phyloP scores from a whole-genome alignment of 1,284 basidiomycete genomes.

The Ustilago nuda region DNA sequence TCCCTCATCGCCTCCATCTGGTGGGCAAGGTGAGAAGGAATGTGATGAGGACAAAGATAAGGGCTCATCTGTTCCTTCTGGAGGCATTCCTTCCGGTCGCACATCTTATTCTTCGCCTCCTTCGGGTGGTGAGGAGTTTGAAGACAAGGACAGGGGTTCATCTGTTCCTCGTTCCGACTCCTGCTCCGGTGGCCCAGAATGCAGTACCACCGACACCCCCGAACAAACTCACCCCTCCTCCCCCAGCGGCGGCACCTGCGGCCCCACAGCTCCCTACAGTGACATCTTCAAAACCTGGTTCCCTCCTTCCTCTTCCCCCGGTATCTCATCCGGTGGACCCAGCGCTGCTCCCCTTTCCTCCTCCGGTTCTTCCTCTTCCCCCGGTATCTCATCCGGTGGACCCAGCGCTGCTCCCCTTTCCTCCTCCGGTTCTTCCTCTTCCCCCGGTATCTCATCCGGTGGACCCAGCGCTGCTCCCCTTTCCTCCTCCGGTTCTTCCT shows the following conservation, averaged over 20 bases:
- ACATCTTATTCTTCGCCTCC: neutral
- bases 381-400: neutral
- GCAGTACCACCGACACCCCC: neutral
- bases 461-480: constrained; percentile 2
- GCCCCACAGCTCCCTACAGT: constrained; percentile 13
- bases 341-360: neutral
- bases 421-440: constrained; percentile 8
- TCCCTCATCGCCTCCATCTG: neutral
- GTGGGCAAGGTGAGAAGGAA: constrained; percentile 1
- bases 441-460: constrained; percentile 17
- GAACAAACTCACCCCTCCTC: neutral
- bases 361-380: no score
- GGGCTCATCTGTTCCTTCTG: neutral
- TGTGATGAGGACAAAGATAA: constrained; percentile 7
- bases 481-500: neutral
- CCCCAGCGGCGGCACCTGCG: constrained; percentile 7
- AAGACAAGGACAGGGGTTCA: neutral
- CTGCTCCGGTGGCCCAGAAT: neutral
- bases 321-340: constrained; percentile 19
- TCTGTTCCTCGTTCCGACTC: neutral
- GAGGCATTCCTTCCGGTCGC: constrained; percentile 2
- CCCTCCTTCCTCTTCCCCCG: constrained; percentile 7
- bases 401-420: neutral
- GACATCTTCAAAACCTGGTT: constrained; percentile 24
- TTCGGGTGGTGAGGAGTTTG: neutral